These are phyloP conservation scores for Melaleuca alternifolia DNA, from an alignment of 345 rosid species.

Conservation along the genomic window DNA sequence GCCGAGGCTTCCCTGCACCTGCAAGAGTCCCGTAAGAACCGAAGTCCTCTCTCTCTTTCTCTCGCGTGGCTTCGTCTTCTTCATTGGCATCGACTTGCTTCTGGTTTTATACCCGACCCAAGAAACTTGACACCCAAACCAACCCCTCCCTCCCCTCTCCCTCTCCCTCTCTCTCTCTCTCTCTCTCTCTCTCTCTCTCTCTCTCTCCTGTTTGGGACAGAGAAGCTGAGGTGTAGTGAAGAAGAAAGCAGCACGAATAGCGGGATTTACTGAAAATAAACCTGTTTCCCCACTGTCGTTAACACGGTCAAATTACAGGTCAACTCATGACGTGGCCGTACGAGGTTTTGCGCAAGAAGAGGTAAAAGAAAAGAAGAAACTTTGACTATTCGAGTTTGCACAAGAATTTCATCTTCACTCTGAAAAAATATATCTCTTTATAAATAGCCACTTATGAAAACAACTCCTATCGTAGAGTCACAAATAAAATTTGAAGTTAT, in stretches of 20 bases:
- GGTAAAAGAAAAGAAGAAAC: background rate
- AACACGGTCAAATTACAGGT: background rate
- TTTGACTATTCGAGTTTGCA: background rate
- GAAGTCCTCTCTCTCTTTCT: background rate
- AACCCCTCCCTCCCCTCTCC: too few relatives aligned
- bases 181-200: background rate
- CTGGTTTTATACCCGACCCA: background rate
- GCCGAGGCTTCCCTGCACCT: slow-evolving; percentile 24
- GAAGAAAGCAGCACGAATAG: background rate
- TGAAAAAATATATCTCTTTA: background rate
- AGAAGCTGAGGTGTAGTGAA: background rate
- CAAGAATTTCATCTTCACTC: background rate
- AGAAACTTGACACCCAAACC: background rate
- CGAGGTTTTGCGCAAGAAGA: background rate
- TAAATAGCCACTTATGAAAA: background rate
- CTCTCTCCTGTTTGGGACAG: background rate
- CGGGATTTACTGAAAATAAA: background rate
- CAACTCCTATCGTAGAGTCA: background rate
- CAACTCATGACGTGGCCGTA: background rate
- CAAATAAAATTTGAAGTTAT: background rate
- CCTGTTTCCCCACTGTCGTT: background rate
- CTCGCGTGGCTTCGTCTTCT: background rate
- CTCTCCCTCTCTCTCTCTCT: background rate
- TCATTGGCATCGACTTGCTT: background rate
- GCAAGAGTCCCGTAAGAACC: background rate